Evolutionary conservation across 1,284 basidiomycete genomes (phyloP).

Genomic region (Schizopora paradoxa): DNA sequence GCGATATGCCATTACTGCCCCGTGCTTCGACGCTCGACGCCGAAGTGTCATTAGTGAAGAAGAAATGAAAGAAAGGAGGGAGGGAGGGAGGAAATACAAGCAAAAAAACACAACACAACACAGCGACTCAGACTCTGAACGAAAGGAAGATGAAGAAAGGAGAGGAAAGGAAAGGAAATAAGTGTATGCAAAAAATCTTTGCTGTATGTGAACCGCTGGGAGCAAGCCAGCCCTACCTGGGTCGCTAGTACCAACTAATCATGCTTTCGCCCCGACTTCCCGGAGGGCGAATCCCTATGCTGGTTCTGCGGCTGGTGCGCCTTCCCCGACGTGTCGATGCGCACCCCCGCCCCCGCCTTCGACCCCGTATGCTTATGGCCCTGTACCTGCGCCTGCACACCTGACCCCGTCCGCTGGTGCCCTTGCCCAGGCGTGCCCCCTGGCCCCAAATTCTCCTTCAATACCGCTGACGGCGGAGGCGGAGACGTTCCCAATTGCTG

Average conservation of each 20-base stretch:
- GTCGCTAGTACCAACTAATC: background rate
- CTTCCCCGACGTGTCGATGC: constrained; percentile 7
- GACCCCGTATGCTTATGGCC: constrained; percentile 11
- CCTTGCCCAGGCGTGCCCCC: background rate
- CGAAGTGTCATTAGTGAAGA: background rate
- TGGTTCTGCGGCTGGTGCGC: background rate
- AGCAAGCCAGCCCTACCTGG: background rate
- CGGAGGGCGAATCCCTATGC: background rate
- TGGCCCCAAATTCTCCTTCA: constrained; percentile 3
- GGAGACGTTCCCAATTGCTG: constrained; percentile 31
- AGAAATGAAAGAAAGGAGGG: background rate
- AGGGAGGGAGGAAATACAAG: background rate
- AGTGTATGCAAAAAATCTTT: background rate
- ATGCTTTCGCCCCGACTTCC: background rate
- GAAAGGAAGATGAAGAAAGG: background rate
- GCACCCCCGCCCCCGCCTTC: constrained; percentile 6
- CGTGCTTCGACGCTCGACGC: too few relatives aligned
- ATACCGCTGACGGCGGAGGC: constrained; percentile 14
- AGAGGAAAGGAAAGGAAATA: background rate
- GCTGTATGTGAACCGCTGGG: background rate
- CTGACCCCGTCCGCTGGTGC: constrained; percentile 2
- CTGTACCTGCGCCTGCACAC: background rate
- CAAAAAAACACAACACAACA: background rate
- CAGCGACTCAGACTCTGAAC: too few relatives aligned
- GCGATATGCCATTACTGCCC: too few relatives aligned